Base-by-base conservation (phyloP, 1,139 yeast species). In the Debaryomyces nepalensis region DNA sequence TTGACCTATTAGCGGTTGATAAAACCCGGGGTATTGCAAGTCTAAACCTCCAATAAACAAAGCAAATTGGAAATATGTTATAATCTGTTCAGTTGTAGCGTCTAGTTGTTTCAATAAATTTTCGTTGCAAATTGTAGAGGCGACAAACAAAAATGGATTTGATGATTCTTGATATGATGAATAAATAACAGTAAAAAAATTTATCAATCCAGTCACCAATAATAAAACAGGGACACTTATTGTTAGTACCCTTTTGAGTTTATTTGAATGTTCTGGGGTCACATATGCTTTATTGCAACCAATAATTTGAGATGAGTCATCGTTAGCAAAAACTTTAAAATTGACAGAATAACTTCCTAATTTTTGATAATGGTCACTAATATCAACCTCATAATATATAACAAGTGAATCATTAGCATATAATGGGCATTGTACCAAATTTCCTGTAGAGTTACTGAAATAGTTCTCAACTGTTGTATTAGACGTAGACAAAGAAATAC, bases 91-190 rank as follows among this genome's bases (percentile, higher is more conserved):
- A 9, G 73, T 68, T 5, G 79, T 73, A 1, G 88, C 86, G 37
- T 81, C 83, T 43, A 81, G 57, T 42, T 82, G 82, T 36, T 75
- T 70, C 37, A 82, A 62, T 26, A 83, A 68, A 15, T 81, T 72
- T 22, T 70, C 77, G 54, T 82, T 82, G 55, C 85, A 81, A 42
- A 82, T 79, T 22, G 81, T 76, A 6, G 87, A 81, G 5, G 85
- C 84, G 24, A 70, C 67, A 58, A 78, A 73, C 27, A 81, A 57
- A 47, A 79, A 81, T 2, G 83, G 80, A 49, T 82, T 79, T 7
- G 73, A 63, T 1, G 87, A 75, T 51, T 84, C 87, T 48, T 82
- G 84, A 66, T 82, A 77, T 1, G 84, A 81, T 37, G 86, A 81
- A 46, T 68, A 61, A 9, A 73, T 58, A 41, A 77, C 68, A 4